Conservation (phyloP, 306 rosid genomes). For the Acmispon strigosus region DNA sequence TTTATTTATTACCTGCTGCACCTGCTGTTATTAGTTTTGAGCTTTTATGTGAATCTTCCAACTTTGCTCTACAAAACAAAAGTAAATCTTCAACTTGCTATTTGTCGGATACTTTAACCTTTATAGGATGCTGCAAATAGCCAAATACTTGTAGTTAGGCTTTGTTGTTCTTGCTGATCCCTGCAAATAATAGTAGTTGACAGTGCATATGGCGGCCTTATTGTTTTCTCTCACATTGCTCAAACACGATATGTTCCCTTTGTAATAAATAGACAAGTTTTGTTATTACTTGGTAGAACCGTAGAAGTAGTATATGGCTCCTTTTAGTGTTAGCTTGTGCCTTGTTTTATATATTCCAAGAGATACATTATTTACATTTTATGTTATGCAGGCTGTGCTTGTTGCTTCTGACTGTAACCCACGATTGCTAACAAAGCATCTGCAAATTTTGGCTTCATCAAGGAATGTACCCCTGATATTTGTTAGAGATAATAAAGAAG, state of each 20-base stretch:
- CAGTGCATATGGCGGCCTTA: neutral
- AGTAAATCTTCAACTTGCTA: neutral
- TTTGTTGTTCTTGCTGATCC: neutral
- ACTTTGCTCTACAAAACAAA: neutral
- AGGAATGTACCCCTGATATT: slow-evolving; percentile 60
- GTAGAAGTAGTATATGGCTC: neutral
- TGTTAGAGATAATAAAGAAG: slow-evolving; percentile 54
- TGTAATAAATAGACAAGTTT: neutral
- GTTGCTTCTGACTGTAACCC: slow-evolving; percentile 70
- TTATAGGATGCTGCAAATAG: neutral
- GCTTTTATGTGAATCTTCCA: neutral
- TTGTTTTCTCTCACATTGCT: neutral
- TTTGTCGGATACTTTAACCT: neutral
- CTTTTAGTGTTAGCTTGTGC: neutral
- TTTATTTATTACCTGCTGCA: neutral
- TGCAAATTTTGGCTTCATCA: slow-evolving; percentile 62
- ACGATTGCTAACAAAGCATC: slow-evolving; percentile 72
- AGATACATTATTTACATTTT: neutral
- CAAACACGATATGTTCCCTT: neutral
- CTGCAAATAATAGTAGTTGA: neutral
- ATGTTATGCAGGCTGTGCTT: slow-evolving; percentile 50
- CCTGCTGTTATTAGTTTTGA: neutral
- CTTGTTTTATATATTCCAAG: neutral
- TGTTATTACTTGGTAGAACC: neutral
- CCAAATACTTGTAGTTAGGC: neutral